Evolutionary conservation across 208 protist genomes (phyloP).

Genomic region (Novymonas esmeraldas): DNA sequence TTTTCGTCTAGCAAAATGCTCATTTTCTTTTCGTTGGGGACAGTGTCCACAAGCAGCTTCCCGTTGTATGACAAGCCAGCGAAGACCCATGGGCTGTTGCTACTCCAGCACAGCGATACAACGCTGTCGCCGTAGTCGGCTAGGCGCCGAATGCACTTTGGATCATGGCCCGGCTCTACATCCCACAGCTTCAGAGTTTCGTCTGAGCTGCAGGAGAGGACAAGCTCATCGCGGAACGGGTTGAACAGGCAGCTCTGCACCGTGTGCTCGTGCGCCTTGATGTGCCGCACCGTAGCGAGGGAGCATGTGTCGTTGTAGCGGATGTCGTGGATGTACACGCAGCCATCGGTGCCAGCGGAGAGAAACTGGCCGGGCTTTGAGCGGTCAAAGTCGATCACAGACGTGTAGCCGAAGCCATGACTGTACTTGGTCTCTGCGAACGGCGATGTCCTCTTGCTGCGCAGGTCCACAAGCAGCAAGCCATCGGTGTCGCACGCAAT

Average conservation of each 20-base stretch:
- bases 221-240: slow-evolving; percentile 79
- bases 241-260: slow-evolving; percentile 77
- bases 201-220: slow-evolving; percentile 79
- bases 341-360: slow-evolving; percentile 72
- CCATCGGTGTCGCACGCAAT: slow-evolving; percentile 42
- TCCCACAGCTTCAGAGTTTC: slow-evolving; percentile 85
- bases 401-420: slow-evolving; percentile 65
- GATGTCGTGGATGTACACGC: slow-evolving; percentile 75
- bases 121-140: slow-evolving; percentile 83
- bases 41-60: slow-evolving; percentile 78
- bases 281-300: slow-evolving; percentile 1
- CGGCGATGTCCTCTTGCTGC: slow-evolving; percentile 41
- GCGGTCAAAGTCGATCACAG: slow-evolving; percentile 71
- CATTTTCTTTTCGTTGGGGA: slow-evolving; percentile 86
- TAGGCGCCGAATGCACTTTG: slow-evolving; percentile 51
- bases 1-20: slow-evolving; percentile 76
- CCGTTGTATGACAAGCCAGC: slow-evolving; percentile 87
- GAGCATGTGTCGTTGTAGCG: slow-evolving; percentile 37
- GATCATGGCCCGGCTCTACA: slow-evolving; percentile 30
- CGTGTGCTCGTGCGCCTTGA: slow-evolving; percentile 75
- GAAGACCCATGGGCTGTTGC: slow-evolving; percentile 82
- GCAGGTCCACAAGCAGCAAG: slow-evolving; percentile 65
- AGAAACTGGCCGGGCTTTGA: slow-evolving; percentile 61
- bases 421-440: slow-evolving; percentile 30
- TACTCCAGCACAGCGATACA: slow-evolving; percentile 78